Base-by-base conservation (phyloP, 352 stramenopile genomes). In the Peronospora farinosa region DNA sequence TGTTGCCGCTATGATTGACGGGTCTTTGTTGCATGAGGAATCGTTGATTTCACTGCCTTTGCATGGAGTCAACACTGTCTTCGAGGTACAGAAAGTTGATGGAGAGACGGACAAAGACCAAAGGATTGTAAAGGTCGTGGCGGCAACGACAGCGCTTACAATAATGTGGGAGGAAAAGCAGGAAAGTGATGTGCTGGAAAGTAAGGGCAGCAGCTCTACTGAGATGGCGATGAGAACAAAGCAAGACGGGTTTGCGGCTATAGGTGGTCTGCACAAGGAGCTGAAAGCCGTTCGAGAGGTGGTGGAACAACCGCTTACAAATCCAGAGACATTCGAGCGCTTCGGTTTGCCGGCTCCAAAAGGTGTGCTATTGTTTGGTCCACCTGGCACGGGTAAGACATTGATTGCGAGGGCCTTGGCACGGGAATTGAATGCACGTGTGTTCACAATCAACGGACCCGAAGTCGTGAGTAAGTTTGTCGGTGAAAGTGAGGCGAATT, bases 381-480 rank as follows among this genome's bases (percentile, higher is more conserved):
- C 96, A 0, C 92, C 94, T 15, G 95, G 95, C 28, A 98, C 91
- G 21, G 96, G 95, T 38, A 99, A 99, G 54, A 98, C 95, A 27
- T 72, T 97, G 47, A 92, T 98, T 58, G 95, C 95, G 0, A 70
- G 87, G 15, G 84, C 92, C 11, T 72, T 99, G 36, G 95, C 95
- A 6, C 76, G 67, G 2, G 95, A 98, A 53, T 86, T 96, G 28
- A 76, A 85, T 31, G 90, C 92, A 5, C 84, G 86, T 40, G 95
- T 98, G 55, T 98, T 98, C 62, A 78, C 79, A 17, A 97, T 99
- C 67, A 98, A 98, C 57, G 95, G 95, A 9, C 92, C 95, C 9
- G 95, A 98, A 66, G 71, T 98, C 42, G 92, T 98, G 56, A 96
- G 86, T 44, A 97, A 97, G 62, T 91, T 87, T 50, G 89, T 96